phyloP scores from a whole-genome alignment of 768 basidiomycete species.

The Macrocybe gigantea region DNA sequence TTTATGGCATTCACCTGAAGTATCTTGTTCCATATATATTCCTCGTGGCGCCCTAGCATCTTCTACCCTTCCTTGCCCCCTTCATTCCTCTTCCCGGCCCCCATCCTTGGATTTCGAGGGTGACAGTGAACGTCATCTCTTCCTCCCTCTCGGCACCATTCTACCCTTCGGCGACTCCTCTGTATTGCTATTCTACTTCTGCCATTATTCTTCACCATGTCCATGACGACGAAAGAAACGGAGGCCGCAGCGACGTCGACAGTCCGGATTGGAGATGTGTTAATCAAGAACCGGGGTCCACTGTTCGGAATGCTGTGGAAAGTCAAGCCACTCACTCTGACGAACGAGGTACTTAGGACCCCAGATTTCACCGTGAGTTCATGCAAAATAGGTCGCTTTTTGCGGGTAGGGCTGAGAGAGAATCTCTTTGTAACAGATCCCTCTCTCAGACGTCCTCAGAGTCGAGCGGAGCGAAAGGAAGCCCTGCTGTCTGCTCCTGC shows the following conservation, averaged over 20 bases:
- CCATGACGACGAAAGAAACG: background rate
- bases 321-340: conserved; percentile 14
- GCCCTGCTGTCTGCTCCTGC: conserved; percentile 28
- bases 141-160: background rate
- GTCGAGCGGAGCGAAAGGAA: conserved; percentile 33
- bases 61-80: no score
- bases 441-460: conserved; percentile 26
- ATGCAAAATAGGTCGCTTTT: background rate
- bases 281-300: conserved; percentile 10
- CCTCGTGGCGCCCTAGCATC: no score
- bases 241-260: conserved; percentile 2
- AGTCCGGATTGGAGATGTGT: conserved; percentile 10
- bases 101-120: no score
- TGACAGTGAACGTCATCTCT: background rate
- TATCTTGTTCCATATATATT: no score
- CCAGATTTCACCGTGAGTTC: conserved; percentile 12
- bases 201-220: conserved; percentile 2
- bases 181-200: background rate
- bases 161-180: background rate
- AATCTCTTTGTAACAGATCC: conserved; percentile 11
- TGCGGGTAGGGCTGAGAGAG: no score
- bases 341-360: conserved; percentile 12
- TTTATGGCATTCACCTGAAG: no score
- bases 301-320: conserved; percentile 14
- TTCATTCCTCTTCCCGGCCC: background rate